These are phyloP conservation scores for Dichomitus squalens DNA, from an alignment of 1,284 basidiomycete genomes.

Conservation along the genomic window DNA sequence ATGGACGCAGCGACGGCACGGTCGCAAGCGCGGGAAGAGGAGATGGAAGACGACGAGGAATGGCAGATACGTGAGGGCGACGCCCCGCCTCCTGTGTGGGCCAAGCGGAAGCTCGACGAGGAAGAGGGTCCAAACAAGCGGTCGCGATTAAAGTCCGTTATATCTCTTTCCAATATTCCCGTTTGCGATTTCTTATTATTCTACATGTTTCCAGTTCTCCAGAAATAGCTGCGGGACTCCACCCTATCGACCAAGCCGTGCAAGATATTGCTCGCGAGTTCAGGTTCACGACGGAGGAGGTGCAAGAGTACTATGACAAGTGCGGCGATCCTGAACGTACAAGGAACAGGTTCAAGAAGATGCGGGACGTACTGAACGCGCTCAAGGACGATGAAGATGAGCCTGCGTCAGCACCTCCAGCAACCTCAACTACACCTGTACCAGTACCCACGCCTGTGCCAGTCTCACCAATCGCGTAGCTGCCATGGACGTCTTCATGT, in stretches of 20 bases:
- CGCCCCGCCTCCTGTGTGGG: conserved; percentile 68
- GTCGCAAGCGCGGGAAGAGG: conserved; percentile 35
- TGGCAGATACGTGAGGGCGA: conserved; percentile 68
- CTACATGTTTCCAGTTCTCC: conserved; percentile 2
- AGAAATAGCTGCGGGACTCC: conserved; percentile 34
- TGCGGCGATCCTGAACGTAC: conserved; percentile 69
- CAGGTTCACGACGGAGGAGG: conserved; percentile 71
- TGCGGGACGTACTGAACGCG: conserved; percentile 57
- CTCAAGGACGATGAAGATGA: conserved; percentile 31
- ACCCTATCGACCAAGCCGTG: conserved; percentile 65
- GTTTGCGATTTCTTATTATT: not conserved
- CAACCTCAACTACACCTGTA: not conserved
- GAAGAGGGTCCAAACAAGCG: conserved; percentile 35
- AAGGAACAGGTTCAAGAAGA: conserved; percentile 59
- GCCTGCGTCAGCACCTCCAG: not conserved
- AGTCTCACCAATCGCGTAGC: not conserved
- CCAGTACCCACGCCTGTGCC: not conserved
- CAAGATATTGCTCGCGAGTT: conserved; percentile 63
- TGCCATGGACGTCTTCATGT: not conserved
- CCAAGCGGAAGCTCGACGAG: conserved; percentile 51
- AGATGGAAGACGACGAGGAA: conserved; percentile 61
- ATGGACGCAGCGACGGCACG: conserved; percentile 27
- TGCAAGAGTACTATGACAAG: conserved; percentile 72
- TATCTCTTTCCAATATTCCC: not conserved
- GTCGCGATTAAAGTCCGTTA: conserved; percentile 33